These are phyloP conservation scores for Nicotiana sylvestris DNA, from an alignment of 257 asterid species.

Conservation along the genomic window DNA sequence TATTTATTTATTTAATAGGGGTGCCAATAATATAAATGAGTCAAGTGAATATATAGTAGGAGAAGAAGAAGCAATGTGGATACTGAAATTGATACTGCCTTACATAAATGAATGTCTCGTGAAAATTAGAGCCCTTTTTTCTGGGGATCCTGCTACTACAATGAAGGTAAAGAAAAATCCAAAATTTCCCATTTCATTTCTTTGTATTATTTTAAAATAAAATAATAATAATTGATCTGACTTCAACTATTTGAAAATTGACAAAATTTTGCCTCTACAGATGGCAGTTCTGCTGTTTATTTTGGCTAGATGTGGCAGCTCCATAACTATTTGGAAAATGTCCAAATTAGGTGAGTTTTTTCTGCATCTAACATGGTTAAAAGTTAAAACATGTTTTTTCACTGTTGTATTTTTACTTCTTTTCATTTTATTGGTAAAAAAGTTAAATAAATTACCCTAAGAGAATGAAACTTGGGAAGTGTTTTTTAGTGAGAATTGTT, in stretches of 20 bases:
- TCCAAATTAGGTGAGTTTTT: conserved; percentile 60
- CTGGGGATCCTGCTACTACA: conserved; percentile 95
- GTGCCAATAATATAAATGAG: conserved; percentile 25
- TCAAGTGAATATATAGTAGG: conserved; percentile 55
- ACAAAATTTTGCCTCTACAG: conserved; percentile 32
- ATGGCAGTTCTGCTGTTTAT: conserved; percentile 76
- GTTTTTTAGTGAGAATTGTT: too few species aligned
- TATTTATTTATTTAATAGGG: conserved; percentile 28
- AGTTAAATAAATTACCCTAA: too few species aligned
- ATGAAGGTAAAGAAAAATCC: conserved; percentile 56
- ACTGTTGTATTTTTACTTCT: background rate
- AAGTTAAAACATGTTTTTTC: background rate
- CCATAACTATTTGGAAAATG: conserved; percentile 84
- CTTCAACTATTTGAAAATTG: background rate
- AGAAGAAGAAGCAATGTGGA: conserved; percentile 81
- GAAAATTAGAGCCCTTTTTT: conserved; percentile 77
- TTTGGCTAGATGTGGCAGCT: conserved; percentile 88
- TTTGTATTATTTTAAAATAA: background rate
- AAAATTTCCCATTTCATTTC: background rate
- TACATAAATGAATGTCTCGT: conserved; percentile 64
- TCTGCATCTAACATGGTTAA: background rate
- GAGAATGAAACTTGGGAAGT: background rate
- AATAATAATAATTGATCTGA: background rate
- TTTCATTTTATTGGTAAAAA: background rate
- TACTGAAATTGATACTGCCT: conserved; percentile 58